Evolutionary conservation across 2,329 filamentous ascomycete species (phyloP).

Genomic region (Cercospora beticola): DNA sequence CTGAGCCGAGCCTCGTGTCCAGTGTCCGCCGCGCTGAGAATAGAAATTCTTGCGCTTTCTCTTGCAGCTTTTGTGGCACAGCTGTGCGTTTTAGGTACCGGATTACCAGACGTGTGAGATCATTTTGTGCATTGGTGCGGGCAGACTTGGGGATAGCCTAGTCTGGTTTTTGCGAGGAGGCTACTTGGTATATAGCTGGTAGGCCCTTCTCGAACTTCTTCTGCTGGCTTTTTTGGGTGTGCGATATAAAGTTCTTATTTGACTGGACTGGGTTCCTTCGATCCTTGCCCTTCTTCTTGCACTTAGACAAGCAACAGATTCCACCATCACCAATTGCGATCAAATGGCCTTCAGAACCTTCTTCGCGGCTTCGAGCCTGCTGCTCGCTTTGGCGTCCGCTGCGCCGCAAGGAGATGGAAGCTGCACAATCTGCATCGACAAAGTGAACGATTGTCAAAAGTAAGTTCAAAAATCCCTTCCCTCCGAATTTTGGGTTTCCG

Average conservation of each 20-base stretch:
- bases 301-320: not conserved
- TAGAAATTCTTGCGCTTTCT: not conserved
- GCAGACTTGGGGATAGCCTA: not conserved
- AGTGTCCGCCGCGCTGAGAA: not conserved
- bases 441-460: constrained; percentile 1
- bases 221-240: not conserved
- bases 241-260: not conserved
- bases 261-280: not conserved
- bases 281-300: not conserved
- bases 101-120: not conserved
- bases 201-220: not conserved
- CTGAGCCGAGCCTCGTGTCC: not conserved
- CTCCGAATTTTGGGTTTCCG: not conserved
- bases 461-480: not conserved
- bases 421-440: not conserved
- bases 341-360: not conserved
- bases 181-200: not conserved
- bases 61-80: not conserved
- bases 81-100: not conserved
- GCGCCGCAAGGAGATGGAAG: not conserved
- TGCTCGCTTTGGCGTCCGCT: not conserved
- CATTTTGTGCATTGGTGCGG: not conserved
- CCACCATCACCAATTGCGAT: not conserved
- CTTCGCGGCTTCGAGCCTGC: not conserved
- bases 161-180: not conserved